Base-by-base conservation (phyloP, 495 filamentous ascomycete genomes). In the Podospora appendiculata region DNA sequence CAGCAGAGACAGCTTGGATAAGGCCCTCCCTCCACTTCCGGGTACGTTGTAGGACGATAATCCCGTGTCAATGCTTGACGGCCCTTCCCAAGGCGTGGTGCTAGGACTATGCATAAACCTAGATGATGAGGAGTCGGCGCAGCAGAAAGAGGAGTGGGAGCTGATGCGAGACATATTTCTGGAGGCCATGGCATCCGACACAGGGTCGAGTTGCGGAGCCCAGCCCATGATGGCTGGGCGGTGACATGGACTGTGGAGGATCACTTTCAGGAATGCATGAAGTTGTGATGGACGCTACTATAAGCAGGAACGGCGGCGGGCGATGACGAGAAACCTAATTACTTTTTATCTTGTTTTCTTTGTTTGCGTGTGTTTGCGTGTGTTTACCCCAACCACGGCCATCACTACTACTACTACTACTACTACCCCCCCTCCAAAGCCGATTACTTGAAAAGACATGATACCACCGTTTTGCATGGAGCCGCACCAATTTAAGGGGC, bases 1-100 rank as follows among this genome's bases (percentile, higher is more conserved):
- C 48, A 66, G 72, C 50, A 65, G 72, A 6, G 69, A 74, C 19
- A 71, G 72, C 46, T 60, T 73, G 9, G 78, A 82, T 34, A 83
- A 84, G 61, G 77, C 74, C 7, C 54, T 84, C 8, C 80, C 81
- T 10, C 74, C 79, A 7, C 58, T 80, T 12, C 80, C 81, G 19
- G 41, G 42, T 33, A 48, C 55, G 33, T 58, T 55, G 41, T 66
- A 68, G 61, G 36, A 47, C 42, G 62, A 54, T 18, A 39, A 43
- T 11, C 17, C 12, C 14, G 35, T 14, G 48, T n/a, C 34, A 17
- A 48, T 14, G 17, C 16, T 32, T 14, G 12, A 33, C 25, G 12
- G 12, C 25, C 25, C 2, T 32, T 25, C 25, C 32, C 25, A 32
- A 14, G 44, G 7, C 34, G 32, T 35, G 7, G 9, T 9, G 11